phyloP scores from a whole-genome alignment of 2,329 filamentous ascomycete genomes.

The Cladosporium colombiae region DNA sequence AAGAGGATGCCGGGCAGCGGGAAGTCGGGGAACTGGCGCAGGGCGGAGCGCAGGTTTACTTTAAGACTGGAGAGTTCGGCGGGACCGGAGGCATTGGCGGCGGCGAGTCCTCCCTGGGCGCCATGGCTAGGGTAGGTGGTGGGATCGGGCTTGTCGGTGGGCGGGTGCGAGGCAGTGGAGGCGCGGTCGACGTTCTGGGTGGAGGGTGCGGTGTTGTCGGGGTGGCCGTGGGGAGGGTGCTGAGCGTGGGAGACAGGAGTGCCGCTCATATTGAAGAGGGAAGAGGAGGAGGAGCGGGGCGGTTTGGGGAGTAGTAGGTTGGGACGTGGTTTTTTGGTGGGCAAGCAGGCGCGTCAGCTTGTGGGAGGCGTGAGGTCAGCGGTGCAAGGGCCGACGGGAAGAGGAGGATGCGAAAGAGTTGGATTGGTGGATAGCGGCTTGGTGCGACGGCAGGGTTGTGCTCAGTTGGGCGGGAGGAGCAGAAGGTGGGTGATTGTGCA shows the following conservation, averaged over 20 bases:
- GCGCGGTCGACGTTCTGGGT: slow-evolving; percentile 32
- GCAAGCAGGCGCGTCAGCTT: slow-evolving; percentile 15
- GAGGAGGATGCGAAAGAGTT: not conserved
- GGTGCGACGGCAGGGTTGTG: slow-evolving; percentile 9
- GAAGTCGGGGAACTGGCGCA: slow-evolving; percentile 90
- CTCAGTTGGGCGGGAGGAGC: not conserved
- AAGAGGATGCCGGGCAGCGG: slow-evolving; percentile 90
- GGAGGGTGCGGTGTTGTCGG: slow-evolving; percentile 30
- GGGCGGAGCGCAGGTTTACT: slow-evolving; percentile 66
- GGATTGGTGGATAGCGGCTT: slow-evolving; percentile 3
- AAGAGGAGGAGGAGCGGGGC: not conserved
- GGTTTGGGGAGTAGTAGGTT: not conserved
- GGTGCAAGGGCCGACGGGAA: slow-evolving; percentile 10
- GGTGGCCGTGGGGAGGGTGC: slow-evolving; percentile 30
- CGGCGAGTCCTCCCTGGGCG: slow-evolving; percentile 51
- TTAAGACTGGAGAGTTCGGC: slow-evolving; percentile 62
- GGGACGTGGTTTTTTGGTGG: slow-evolving; percentile 2
- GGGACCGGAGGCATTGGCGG: slow-evolving; percentile 50
- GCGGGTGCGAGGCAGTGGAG: slow-evolving; percentile 37
- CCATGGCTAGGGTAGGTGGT: slow-evolving; percentile 37
- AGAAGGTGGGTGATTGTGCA: not conserved
- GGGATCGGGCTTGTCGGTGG: slow-evolving; percentile 36
- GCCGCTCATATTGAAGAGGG: slow-evolving; percentile 16
- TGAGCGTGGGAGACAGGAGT: slow-evolving; percentile 21
- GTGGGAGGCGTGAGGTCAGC: slow-evolving; percentile 13